Base-by-base conservation (phyloP, 2,329 filamentous ascomycete species). In the Ophiostoma perfectum region DNA sequence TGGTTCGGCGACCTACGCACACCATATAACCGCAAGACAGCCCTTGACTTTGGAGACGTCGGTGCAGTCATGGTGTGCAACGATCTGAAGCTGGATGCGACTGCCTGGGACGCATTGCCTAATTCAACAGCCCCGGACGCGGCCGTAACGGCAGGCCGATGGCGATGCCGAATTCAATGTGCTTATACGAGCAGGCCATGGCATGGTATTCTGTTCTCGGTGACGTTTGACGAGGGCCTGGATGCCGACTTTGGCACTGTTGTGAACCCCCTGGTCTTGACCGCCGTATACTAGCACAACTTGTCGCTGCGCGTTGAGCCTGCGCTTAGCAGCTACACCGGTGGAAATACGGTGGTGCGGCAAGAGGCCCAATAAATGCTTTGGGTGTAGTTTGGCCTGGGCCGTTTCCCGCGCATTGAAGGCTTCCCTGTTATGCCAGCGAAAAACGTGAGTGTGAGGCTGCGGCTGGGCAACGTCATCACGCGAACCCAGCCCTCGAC, bases 31-130 rank as follows among this genome's bases (percentile, higher is more conserved):
- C 82, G 88, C 55, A 91, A 92, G 75, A 86, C 88, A 68, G 88
- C 88, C 0, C 91, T 91, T 73, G 88, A 91, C 73, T 85, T 91
- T 70, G 89, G 89, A 7, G 88, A 91, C 69, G 86, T 83, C 11
- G 89, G 89, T 8, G 84, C 86, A 38, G 89, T 89, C 2, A 82
- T 85, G 65, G 85, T 83, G 64, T 86, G 87, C 27, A 91, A 92
- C 75, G 89, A 90, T 69, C 81, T 92, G 1, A 79, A 81, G 9
- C 80, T 91, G 89, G 89, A 14, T 91, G 89, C 68, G 89, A 91
- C 74, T 88, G 89, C 72, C 81, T 92, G 0, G 90, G 90, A 4
- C 82, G 84, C 0, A 90, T 90, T 72, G 85, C 60, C 67, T 86
- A 89, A 71, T 81, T 81, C 0, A 77, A 85, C 8, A 18, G 39